A percentile compares a stretch with the other conserved stretches of the same genome.
Conservation (phyloP, 495 filamentous ascomycete species). For the Pseudoneurospora amorphoporcata region DNA sequence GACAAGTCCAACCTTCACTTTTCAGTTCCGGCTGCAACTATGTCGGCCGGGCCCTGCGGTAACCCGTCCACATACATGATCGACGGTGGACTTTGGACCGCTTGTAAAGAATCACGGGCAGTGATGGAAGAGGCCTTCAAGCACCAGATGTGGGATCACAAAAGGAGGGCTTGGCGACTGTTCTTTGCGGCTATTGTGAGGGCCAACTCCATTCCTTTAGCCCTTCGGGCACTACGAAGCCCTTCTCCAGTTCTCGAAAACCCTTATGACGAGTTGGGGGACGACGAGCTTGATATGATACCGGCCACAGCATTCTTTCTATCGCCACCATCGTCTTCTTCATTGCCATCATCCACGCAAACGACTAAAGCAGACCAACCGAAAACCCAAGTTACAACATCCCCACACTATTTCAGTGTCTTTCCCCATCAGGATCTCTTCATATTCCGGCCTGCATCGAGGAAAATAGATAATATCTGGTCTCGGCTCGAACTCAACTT, state of each 20-base stretch:
- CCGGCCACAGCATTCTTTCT: background rate
- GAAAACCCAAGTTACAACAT: background rate
- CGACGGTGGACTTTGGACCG: background rate
- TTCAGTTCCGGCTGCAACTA: background rate
- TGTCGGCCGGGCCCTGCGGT: background rate
- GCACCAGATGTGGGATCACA: background rate
- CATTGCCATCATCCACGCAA: background rate
- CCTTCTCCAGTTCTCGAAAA: background rate
- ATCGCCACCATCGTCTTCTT: background rate
- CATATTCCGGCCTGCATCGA: background rate
- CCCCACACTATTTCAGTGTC: background rate
- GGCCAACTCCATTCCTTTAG: background rate
- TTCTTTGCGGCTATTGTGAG: background rate
- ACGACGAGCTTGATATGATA: background rate
- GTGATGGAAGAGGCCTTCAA: background rate
- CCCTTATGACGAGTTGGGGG: background rate
- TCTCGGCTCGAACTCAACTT: background rate
- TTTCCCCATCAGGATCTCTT: background rate
- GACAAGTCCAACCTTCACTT: background rate
- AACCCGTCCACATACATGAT: background rate
- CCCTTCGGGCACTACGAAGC: background rate
- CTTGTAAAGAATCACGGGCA: background rate
- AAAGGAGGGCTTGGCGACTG: background rate
- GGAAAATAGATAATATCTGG: background rate
- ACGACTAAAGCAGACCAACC: background rate